Base-by-base conservation (phyloP, 2,329 filamentous ascomycete species). In the Incumbomyces delicatus region DNA sequence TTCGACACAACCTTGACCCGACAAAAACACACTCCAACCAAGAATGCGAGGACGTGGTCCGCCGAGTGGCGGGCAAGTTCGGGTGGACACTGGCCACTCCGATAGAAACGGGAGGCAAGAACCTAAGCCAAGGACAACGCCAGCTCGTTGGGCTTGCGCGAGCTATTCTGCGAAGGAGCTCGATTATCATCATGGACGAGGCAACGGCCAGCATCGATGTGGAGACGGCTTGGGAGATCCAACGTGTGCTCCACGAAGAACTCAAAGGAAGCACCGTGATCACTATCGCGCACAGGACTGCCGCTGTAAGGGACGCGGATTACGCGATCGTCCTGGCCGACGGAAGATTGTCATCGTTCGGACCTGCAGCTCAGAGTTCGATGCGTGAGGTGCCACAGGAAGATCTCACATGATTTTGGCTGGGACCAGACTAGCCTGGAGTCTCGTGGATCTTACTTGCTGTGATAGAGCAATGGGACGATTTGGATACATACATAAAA, bases 171-270 rank as follows among this genome's bases (percentile, higher is more conserved):
- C 63, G 79, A 7, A 64, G 75, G n/a, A 79, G 76, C 48, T 66
- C 76, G 0, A 73, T 83, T 51, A 67, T 84, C 8, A 75, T 84
- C 42, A 70, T 84, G 57, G 80, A 84, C 55, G 80, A 83, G 56
- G 79, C 79, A 2, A 82, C 79, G 1, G 78, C 79, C 2, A 78
- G 74, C 41, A 79, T 82, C 51, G 80, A 83, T 59, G 69, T 72
- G 44, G 76, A 80, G 51, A 82, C 78, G 1, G 76, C 78, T 13
- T 56, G 64, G 56, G 61, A 72, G 49, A 77, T 80, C 38, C 74
- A 78, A 57, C 63, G 66, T 44, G 67, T 78, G 14, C 57, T 80
- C 57, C 65, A 74, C 39, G 73, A 76, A 54, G 76, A 79, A 60
- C 67, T 79, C 68, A 68, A 70, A 48, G 49, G 50, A 34, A 76